Base-by-base conservation (phyloP, 768 basidiomycete genomes). In the Pleurotus sapidus region DNA sequence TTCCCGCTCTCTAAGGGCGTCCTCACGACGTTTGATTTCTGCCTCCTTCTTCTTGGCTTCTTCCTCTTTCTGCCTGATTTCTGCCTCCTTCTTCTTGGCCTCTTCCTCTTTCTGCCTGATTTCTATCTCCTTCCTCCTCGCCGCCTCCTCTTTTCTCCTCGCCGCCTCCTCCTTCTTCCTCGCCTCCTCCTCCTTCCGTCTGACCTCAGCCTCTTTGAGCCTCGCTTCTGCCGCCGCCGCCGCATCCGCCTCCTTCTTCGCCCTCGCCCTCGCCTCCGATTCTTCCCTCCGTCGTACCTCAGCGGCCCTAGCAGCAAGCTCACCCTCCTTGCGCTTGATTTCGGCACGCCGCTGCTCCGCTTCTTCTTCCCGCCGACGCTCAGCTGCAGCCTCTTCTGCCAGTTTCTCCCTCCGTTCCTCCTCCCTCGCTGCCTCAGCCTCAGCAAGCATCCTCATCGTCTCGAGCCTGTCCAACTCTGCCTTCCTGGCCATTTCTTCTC, bases 1-100 rank as follows among this genome's bases (percentile, higher is more conserved):
- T 57, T 77, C 75, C 2, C 70, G 67, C 9, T 61, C 60, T 8
- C 61, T 60, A n/a, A 74, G 59, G 47, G 72, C 72, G 42, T 70
- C 67, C 46, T 69, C 65, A 51, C 63, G 54, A 59, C 58, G 61
- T 46, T 58, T 61, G 34, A 59, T 61, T 24, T 65, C 68, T 25
- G 68, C 69, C 56, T 71, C 70, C 34, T 68, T 65, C 9, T 59
- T 63, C 15, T 59, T 59, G 3, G 67, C 67, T 42, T 72, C 69
- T 38, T 65, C 65, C 49, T 73, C 68, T 50, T 66, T 61, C 57
- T 59, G 17, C 59, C 25, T 56, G 25, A 64, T 66, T 46, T 67
- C 63, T 49, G 62, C 62, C 49, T 67, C 69, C 47, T 66, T 66
- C 15, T 56, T 60, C 30, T 46, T 59, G 0, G 63, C 63, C 24